phyloP scores from a whole-genome alignment of 2,329 filamentous ascomycete genomes.

The Apiospora saccharicola region DNA sequence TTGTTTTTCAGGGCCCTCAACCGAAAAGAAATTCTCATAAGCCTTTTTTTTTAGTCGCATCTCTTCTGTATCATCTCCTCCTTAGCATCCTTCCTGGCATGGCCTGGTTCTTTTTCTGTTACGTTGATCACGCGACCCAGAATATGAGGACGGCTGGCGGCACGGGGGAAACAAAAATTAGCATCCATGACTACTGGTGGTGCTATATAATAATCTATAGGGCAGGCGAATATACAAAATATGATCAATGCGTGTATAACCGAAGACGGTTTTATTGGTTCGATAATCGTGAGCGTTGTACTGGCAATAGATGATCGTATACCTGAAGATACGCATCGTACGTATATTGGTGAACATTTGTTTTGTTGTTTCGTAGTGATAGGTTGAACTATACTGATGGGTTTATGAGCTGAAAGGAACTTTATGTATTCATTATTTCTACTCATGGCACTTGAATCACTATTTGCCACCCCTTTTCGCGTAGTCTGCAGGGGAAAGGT shows the following conservation, averaged over 20 bases:
- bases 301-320: background rate
- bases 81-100: conserved; percentile 7
- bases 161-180: conserved; percentile 2
- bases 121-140: background rate
- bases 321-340: background rate
- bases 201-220: conserved; percentile 11
- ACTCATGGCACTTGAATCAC: background rate
- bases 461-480: background rate
- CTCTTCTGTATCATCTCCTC: conserved; percentile 17
- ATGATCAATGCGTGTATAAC: background rate
- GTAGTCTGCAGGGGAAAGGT: background rate
- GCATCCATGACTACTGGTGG: background rate
- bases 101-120: background rate
- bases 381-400: background rate
- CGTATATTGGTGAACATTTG: background rate
- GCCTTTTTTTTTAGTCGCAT: conserved; percentile 1
- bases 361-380: background rate
- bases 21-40: background rate
- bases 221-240: background rate
- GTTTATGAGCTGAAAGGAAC: background rate
- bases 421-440: background rate
- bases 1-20: background rate
- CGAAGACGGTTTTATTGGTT: too few relatives aligned
- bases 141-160: background rate
- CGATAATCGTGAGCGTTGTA: background rate